These are phyloP conservation scores for Scytalidium sp. DNA, from an alignment of 2,329 filamentous ascomycete species.

Conservation along the genomic window DNA sequence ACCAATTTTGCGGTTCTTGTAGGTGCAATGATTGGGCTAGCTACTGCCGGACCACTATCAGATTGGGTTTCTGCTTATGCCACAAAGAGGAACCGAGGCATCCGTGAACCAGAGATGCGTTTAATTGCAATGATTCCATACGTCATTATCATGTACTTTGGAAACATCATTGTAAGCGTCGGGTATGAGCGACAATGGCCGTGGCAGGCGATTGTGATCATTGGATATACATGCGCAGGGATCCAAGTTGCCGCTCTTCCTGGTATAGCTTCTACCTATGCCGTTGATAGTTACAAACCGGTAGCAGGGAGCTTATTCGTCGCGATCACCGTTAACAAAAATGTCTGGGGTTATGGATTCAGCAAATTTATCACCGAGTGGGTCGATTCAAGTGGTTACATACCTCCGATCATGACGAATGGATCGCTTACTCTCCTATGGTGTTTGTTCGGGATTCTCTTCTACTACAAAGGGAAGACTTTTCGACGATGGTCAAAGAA, in stretches of 20 bases:
- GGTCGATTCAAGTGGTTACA: slow-evolving; percentile 45
- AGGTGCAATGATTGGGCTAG: slow-evolving; percentile 40
- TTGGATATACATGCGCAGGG: slow-evolving; percentile 53
- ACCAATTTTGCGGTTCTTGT: slow-evolving; percentile 49
- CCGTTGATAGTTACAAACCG: slow-evolving; percentile 61
- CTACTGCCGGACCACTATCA: slow-evolving; percentile 45
- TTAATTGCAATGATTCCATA: slow-evolving; percentile 30
- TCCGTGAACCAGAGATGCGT: slow-evolving; percentile 35
- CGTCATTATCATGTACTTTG: slow-evolving; percentile 39
- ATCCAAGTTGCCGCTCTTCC: slow-evolving; percentile 59
- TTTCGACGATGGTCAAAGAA: slow-evolving; percentile 54
- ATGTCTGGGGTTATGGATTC: slow-evolving; percentile 61
- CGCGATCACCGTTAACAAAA: slow-evolving; percentile 61
- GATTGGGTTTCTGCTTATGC: slow-evolving; percentile 30
- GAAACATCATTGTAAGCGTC: slow-evolving; percentile 52
- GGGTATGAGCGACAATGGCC: slow-evolving; percentile 52
- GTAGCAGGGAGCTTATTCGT: slow-evolving; percentile 59
- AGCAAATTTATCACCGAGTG: slow-evolving; percentile 52
- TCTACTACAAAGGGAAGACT: slow-evolving; percentile 57
- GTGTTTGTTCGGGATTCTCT: slow-evolving; percentile 47
- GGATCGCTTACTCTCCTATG: slow-evolving; percentile 49
- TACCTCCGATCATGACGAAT: slow-evolving; percentile 59
- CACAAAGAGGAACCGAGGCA: slow-evolving; percentile 26
- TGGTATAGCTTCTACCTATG: slow-evolving; percentile 53
- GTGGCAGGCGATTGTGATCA: slow-evolving; percentile 51